Evolutionary conservation across 208 protist genomes (phyloP), one percentile per base, ranked within the genome.

Genomic region (Endotrypanum monterogeii): DNA sequence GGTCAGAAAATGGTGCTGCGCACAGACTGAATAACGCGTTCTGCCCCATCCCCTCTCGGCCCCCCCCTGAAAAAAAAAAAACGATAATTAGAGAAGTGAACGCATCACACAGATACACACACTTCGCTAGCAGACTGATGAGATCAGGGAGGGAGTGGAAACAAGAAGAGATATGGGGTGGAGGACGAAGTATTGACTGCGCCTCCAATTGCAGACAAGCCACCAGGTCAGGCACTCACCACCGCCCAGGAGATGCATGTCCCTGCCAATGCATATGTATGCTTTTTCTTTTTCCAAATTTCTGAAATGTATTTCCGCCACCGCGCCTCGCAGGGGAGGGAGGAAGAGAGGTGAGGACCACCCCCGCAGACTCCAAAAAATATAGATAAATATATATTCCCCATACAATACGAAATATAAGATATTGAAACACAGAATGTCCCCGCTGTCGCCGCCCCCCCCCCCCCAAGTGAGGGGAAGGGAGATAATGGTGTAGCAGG

Each of bases 21-120:
- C 23, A 37, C 16, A 20, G 16, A 28, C 30, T 41, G 14, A 11
- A 18, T 11, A 32, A 37, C n/a, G 35, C 32, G 16, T 12, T 41
- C 63, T 18, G 63, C 46, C 48, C 35, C 18, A 16, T 25, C 25
- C 48, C 39, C 20, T 23, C 39, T 23, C n/a, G n/a, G n/a, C n/a
- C 46, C 11, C 16, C 3, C 41, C 3, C 3, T 46, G 3, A 46
- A 9, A 3, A 46, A 46, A 46, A 54, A 25, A 20, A 41, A 68
- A 12, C 9, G 37, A 12, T 11, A 62, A 32, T 35, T 25, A 32
- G 35, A n/a, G 14, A 68, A 48, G 41, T 14, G 48, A 30, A 68
- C 41, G n/a, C 35, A 5, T 20, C 48, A 16, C 63, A 52, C 63
- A 68, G 23, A 48, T 50, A 16, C 63, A 52, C 63, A 68, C 41